Evolutionary conservation across 768 basidiomycete species (phyloP).

Genomic region (Serendipita sp.): DNA sequence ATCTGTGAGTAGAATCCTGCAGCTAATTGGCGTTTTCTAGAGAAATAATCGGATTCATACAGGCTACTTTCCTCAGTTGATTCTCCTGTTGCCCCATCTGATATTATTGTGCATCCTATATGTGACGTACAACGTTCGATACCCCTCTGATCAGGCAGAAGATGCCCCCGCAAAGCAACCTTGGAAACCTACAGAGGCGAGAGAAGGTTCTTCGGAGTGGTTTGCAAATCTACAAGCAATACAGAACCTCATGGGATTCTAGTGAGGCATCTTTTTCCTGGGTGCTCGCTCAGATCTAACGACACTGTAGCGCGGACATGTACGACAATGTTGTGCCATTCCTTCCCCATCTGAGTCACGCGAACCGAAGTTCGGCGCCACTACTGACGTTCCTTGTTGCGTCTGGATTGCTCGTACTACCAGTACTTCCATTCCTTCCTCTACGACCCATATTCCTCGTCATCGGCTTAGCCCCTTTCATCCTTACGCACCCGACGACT

Average conservation of each 20-base stretch:
- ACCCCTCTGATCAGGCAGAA: conserved; percentile 13
- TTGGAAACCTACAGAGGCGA: conserved; percentile 16
- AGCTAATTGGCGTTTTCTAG: not conserved
- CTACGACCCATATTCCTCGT: conserved; percentile 20
- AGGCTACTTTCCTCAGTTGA: conserved; percentile 66
- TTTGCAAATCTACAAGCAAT: conserved; percentile 78
- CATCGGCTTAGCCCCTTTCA: conserved; percentile 35
- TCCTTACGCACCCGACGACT: conserved; percentile 36
- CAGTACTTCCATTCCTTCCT: conserved; percentile 21
- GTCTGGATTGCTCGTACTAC: conserved; percentile 24
- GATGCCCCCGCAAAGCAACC: conserved; percentile 23
- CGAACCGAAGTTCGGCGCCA: conserved; percentile 36
- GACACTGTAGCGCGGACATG: conserved; percentile 37
- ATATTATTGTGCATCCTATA: conserved; percentile 50
- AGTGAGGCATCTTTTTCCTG: conserved; percentile 30
- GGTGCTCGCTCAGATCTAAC: not conserved
- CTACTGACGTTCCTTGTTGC: conserved; percentile 35
- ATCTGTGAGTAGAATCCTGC: conserved; percentile 42
- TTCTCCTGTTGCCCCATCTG: conserved; percentile 55
- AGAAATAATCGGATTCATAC: not conserved
- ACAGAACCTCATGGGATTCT: conserved; percentile 77
- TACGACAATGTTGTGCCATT: conserved; percentile 40
- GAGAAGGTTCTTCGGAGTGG: conserved; percentile 64
- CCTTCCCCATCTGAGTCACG: conserved; percentile 34
- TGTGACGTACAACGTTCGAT: conserved; percentile 37